phyloP scores from a whole-genome alignment of 805 yeast genomes.

The Candida arabinofermentans region DNA sequence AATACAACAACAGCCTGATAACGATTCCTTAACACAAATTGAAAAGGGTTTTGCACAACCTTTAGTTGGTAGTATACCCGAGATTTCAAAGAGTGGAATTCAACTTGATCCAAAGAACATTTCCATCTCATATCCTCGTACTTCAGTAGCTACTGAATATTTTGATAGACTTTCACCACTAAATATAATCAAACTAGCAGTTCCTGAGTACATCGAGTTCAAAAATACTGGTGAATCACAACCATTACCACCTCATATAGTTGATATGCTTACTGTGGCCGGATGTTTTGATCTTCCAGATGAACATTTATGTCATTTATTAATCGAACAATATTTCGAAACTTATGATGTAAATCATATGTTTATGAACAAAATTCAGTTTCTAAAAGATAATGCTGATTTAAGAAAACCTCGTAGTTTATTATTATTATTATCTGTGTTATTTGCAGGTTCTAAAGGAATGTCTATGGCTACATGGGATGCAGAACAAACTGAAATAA shows the following conservation, averaged over 20 bases:
- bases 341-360: slow-evolving; percentile 70
- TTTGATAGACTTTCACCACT: neutral
- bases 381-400: slow-evolving; percentile 53
- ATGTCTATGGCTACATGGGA: slow-evolving; percentile 28
- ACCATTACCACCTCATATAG: neutral
- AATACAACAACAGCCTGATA: neutral
- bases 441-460: slow-evolving; percentile 58
- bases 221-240: neutral
- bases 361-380: slow-evolving; percentile 54
- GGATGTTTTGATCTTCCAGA: slow-evolving; percentile 70
- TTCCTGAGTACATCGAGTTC: neutral
- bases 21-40: neutral
- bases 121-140: neutral
- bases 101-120: neutral
- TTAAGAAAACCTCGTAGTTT: slow-evolving; percentile 55
- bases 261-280: neutral
- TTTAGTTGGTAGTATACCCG: neutral
- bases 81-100: neutral
- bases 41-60: neutral
- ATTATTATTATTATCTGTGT: slow-evolving; percentile 55
- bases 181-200: neutral
- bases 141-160: neutral
- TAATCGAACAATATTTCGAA: slow-evolving; percentile 54
- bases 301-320: slow-evolving; percentile 49
- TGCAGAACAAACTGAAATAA: slow-evolving; percentile 38